Evolutionary conservation across 1,139 yeast species (phyloP).

Genomic region (Suhomyces bribrorum): DNA sequence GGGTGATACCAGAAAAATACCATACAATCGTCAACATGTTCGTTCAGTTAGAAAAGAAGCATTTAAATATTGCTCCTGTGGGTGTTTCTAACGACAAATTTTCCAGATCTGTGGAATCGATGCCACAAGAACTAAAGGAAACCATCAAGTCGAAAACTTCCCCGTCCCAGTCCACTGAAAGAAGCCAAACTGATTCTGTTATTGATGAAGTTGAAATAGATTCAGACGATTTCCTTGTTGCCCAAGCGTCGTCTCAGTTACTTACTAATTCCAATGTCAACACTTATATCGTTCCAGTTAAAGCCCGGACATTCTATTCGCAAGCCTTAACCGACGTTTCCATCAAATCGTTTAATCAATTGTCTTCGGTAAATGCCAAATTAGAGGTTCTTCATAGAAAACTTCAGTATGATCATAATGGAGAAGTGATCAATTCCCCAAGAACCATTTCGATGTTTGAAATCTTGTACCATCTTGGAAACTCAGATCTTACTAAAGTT

Average conservation of each 20-base stretch:
- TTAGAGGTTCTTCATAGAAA: constrained; percentile 56
- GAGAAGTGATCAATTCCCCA: constrained; percentile 39
- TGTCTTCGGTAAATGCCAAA: constrained; percentile 27
- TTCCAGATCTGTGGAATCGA: constrained; percentile 25
- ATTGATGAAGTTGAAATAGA: constrained; percentile 14
- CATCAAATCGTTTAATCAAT: constrained; percentile 22
- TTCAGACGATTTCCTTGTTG: constrained; percentile 33
- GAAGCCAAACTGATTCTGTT: constrained; percentile 1
- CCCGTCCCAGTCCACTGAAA: neutral
- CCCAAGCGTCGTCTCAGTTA: constrained; percentile 41
- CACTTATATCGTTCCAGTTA: constrained; percentile 39
- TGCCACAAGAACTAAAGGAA: constrained; percentile 21
- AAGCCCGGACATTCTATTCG: constrained; percentile 36
- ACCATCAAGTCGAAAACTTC: constrained; percentile 1
- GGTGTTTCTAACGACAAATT: constrained; percentile 41
- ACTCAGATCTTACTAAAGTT: constrained; percentile 21
- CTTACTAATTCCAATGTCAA: constrained; percentile 39
- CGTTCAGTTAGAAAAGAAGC: constrained; percentile 36
- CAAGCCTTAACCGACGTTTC: constrained; percentile 32
- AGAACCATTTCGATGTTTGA: constrained; percentile 53
- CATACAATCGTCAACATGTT: constrained; percentile 24
- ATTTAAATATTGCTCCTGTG: constrained; percentile 38
- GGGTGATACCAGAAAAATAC: constrained; percentile 41
- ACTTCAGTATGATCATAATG: constrained; percentile 51
- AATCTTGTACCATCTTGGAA: constrained; percentile 37